Base-by-base conservation (phyloP, 2,329 filamentous ascomycete species). In the Colletotrichum euphorbiae region DNA sequence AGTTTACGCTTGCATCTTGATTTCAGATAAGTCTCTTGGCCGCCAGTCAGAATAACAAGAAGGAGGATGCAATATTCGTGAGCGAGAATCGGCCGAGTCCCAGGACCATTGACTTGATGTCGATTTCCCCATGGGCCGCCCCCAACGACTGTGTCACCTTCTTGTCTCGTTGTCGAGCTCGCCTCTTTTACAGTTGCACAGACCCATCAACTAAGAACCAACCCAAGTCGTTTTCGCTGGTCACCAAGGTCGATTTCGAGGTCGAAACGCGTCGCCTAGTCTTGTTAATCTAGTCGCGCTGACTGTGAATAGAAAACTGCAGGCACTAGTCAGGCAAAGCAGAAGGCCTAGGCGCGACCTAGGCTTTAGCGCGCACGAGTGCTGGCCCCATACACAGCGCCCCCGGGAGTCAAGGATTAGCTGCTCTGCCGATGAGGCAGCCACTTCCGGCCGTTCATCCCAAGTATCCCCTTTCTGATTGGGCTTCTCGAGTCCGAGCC, bases 371-470 rank as follows among this genome's bases (percentile, higher is more conserved):
- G 66, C 31, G 33, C 17, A 60, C 40, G 48, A 43, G 40, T 65
- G 46, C 43, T 55, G 31, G 48, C 55, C 62, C 42, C 50, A 50
- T 60, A 36, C 61, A 48, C 31, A 48, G 50, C 48, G 48, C 61
- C 24, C 66, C 66, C 66, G 61, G 66, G 66, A 69, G 55, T 65
- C 62, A 66, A 69, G 50, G 36, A 65, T 56, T n/a, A 48, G 62
- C 43, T 33, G 33, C 15, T 65, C 46, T 13, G 55, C 54, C 46
- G 52, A 68, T 51, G 54, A 48, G 50, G 55, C 61, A 65, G 66
- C 66, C 54, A 69, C 61, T 60, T 65, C 36, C 54, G 61, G 62
- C 55, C 48, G 66, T 66, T 59, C 66, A 46, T 60, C 42, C 33
- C 48, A 66, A 69, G 28, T 21, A 15, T 28, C 17, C 48, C 48